Percentiles rank a stretch among this genome's conserved stretches.
These are phyloP conservation scores for Murraya koenigii DNA, from an alignment of 345 rosid species.

Conservation along the genomic window DNA sequence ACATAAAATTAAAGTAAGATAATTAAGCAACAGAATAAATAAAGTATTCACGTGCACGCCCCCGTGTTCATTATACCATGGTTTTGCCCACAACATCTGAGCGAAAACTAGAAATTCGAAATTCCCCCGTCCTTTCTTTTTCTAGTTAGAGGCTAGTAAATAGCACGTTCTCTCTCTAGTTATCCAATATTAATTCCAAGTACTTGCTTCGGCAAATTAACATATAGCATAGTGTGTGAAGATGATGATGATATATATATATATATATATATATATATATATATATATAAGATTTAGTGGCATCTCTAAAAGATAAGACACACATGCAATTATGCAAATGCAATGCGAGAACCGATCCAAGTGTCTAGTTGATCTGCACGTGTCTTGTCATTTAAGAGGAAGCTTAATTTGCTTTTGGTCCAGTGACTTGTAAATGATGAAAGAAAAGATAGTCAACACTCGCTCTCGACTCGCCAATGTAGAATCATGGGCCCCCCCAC, in stretches of 20 bases:
- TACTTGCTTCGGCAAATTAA: too few species aligned
- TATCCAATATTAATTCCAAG: too few species aligned
- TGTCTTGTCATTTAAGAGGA: background rate
- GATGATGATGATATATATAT: too few species aligned
- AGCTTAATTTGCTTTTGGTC: background rate
- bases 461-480: background rate
- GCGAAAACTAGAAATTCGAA: too few species aligned
- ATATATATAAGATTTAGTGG: too few species aligned
- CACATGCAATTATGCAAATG: too few species aligned
- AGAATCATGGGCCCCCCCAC: slow-evolving; percentile 15
- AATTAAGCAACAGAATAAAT: background rate
- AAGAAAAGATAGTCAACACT: background rate
- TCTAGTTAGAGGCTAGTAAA: too few species aligned
- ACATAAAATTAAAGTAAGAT: background rate
- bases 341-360: background rate
- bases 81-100: slow-evolving; percentile 11
- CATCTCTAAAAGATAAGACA: background rate
- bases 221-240: too few species aligned
- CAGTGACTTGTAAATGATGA: background rate
- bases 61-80: background rate
- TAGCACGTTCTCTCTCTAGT: too few species aligned
- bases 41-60: background rate
- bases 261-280: too few species aligned
- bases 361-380: background rate
- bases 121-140: background rate